Evolutionary conservation across 139 green algal genomes (phyloP).

Genomic region (Micractinium sp.): DNA sequence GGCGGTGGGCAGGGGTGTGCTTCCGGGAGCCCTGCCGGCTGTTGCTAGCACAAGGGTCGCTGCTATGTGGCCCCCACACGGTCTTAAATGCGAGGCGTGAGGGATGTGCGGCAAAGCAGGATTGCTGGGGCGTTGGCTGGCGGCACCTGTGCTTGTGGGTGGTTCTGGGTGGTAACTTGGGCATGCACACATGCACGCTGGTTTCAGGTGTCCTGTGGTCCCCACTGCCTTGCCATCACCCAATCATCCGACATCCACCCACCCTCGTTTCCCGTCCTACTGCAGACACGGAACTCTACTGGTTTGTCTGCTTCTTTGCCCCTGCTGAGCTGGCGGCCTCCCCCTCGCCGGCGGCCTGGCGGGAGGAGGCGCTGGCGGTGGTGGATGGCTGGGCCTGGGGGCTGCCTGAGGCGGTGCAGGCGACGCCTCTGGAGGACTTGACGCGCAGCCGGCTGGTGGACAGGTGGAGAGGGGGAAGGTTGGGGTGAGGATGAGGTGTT

Average conservation of each 20-base stretch:
- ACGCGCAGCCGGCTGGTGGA: constrained; percentile 59
- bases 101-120: too few relatives aligned
- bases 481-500: not conserved
- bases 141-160: not conserved
- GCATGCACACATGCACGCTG: not conserved
- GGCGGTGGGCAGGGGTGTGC: not conserved
- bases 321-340: not conserved
- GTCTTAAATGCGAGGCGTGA: too few relatives aligned
- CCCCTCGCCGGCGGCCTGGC: constrained; percentile 26
- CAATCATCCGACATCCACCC: not conserved
- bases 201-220: too few relatives aligned
- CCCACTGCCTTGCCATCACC: not conserved
- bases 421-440: constrained; percentile 53
- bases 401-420: constrained; percentile 47
- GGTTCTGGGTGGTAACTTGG: not conserved
- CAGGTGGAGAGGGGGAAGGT: constrained; percentile 35
- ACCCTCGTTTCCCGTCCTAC: not conserved
- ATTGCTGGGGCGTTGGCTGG: too few relatives aligned
- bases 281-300: constrained; percentile 66
- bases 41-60: not conserved
- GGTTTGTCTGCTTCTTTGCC: constrained; percentile 61
- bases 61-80: not conserved
- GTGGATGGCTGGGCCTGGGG: constrained; percentile 63
- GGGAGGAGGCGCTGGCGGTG: constrained; percentile 46
- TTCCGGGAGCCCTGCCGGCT: not conserved